phyloP scores from a whole-genome alignment of 2,329 filamentous ascomycete genomes.

The Penicillium sp. region DNA sequence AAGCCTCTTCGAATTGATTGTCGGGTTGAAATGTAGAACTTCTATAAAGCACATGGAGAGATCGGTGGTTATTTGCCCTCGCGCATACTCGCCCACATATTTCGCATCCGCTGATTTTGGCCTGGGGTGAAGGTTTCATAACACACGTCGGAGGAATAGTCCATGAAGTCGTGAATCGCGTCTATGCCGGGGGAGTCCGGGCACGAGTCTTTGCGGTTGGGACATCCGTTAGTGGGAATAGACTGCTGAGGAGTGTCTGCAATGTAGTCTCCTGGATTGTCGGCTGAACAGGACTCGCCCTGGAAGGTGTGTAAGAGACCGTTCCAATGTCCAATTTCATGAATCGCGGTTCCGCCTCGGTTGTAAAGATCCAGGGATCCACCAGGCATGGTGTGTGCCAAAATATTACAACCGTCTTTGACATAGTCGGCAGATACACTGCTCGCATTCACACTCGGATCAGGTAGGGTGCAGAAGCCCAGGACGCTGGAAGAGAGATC shows the following conservation, averaged over 20 bases:
- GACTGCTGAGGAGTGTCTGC: slow-evolving; percentile 43
- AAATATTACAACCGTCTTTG: slow-evolving; percentile 53
- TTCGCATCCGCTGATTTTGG: slow-evolving; percentile 49
- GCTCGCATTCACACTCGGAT: slow-evolving; percentile 36
- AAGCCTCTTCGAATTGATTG: too few relatives aligned
- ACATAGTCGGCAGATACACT: slow-evolving; percentile 40
- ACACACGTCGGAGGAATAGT: slow-evolving; percentile 53
- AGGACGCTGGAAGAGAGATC: slow-evolving; percentile 38
- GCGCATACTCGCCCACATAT: slow-evolving; percentile 46
- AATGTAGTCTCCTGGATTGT: slow-evolving; percentile 40
- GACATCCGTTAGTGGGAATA: slow-evolving; percentile 57
- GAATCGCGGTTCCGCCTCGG: slow-evolving; percentile 42
- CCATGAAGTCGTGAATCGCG: slow-evolving; percentile 56
- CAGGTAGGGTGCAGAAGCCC: slow-evolving; percentile 50
- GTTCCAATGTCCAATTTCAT: slow-evolving; percentile 47
- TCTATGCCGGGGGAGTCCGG: slow-evolving; percentile 44
- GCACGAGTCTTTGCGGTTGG: slow-evolving; percentile 48
- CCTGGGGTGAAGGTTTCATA: slow-evolving; percentile 49
- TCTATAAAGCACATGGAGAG: too few relatives aligned
- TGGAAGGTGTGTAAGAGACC: slow-evolving; percentile 44
- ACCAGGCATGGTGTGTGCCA: slow-evolving; percentile 53
- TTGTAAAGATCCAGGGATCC: slow-evolving; percentile 47
- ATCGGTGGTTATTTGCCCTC: slow-evolving; percentile 28
- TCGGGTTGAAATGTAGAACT: too few relatives aligned
- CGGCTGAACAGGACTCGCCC: slow-evolving; percentile 32